phyloP scores from a whole-genome alignment of 225 moss, liverwort and hornwort species.

The Pleurozium schreberi region DNA sequence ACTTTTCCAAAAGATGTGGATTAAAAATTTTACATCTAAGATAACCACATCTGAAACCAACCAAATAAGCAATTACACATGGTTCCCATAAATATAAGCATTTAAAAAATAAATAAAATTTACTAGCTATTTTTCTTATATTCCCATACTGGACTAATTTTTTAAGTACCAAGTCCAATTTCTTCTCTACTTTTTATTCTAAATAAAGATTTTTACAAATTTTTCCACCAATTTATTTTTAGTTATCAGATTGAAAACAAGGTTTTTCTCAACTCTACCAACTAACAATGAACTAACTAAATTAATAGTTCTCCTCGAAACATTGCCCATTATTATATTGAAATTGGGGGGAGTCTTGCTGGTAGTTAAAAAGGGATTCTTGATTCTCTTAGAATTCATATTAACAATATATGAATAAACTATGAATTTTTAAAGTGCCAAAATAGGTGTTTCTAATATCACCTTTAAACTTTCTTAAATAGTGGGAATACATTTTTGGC shows the following conservation, averaged over 20 bases:
- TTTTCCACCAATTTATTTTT: too few species aligned
- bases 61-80: background rate
- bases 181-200: too few species aligned
- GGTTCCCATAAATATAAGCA: background rate
- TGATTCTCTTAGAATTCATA: background rate
- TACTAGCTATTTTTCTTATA: too few species aligned
- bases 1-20: accelerated
- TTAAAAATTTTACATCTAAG: background rate
- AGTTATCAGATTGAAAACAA: too few species aligned
- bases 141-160: too few species aligned
- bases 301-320: too few species aligned
- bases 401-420: background rate
- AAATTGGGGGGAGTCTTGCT: accelerated
- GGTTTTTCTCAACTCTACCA: too few species aligned
- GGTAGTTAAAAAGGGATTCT: background rate
- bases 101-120: too few species aligned
- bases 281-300: too few species aligned
- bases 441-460: background rate
- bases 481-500: accelerated
- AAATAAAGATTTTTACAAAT: too few species aligned
- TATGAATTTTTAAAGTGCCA: background rate
- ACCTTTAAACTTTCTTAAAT: accelerated
- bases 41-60: accelerated
- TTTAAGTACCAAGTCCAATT: too few species aligned
- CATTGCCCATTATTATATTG: background rate